Base-by-base conservation (phyloP, 768 basidiomycete species). In the Mycena haematopus region DNA sequence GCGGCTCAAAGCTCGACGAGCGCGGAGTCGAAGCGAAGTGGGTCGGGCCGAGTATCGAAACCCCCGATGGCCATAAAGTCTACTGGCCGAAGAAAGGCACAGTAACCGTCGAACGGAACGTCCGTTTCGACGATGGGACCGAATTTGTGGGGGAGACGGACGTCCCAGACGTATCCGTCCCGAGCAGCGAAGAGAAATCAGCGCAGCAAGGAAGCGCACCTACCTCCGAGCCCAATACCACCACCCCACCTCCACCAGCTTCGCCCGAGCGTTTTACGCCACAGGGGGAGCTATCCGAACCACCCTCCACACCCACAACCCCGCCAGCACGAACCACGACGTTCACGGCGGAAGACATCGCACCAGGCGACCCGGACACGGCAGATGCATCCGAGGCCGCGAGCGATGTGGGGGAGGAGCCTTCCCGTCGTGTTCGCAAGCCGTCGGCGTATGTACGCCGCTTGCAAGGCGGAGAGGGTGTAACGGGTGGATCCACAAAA, bases 51-150 rank as follows among this genome's bases (percentile, higher is more conserved):
- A 52, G 51, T 21, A n/a, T 52, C 10, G 51, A 52, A n/a, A 52
- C 51, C 21, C 35, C 51, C 51, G 51, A 56, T 31, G 68, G 68
- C 25, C 59, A 69, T 58, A 66, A 58, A 13, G 59, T 70, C 24
- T 70, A 70, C 52, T 70, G 65, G 68, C 65, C 65, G 31, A 49
- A 47, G 21, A 69, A 61, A 25, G 56, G 59, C 17, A 60, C 25
- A 3, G 35, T 70, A 6, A 58, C 61, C 49, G 56, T 67, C 53
- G 68, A 70, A 44, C 55, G 54, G 22, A 51, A 56, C n/a, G 54
- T 62, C 31, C 60, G 53, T 17, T 62, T 70, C 27, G 38, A 54
- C 0, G 60, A 67, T 25, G 60, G 27, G 25, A 31, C 53, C 17
- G 40, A 6, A 17, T 58, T 58, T 49, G 51, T 55, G 35, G 65